These are phyloP conservation scores for Bacterosira constricta DNA, from an alignment of 108 stramenopile species.

Conservation along the genomic window DNA sequence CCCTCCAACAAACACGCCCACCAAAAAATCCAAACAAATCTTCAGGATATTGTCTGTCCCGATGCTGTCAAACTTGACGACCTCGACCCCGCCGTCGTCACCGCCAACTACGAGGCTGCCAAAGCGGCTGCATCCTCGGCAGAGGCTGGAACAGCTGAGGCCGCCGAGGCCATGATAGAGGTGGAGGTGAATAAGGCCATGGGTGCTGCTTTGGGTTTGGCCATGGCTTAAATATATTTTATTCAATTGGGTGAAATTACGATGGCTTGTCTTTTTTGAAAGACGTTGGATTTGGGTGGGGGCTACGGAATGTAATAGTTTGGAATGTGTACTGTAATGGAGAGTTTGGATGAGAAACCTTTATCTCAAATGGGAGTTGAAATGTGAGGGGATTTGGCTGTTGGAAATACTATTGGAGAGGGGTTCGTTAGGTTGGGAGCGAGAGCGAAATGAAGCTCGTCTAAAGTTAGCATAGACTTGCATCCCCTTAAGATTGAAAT, in stretches of 20 bases:
- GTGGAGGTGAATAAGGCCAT: constrained; percentile 95
- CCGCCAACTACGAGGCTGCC: constrained; percentile 77
- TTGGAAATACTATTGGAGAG: neutral
- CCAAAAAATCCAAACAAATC: constrained; percentile 1
- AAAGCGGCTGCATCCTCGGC: constrained; percentile 75
- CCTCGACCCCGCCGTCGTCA: constrained; percentile 83
- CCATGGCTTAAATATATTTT: constrained; percentile 44
- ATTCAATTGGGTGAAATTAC: too few species aligned
- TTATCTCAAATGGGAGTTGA: neutral
- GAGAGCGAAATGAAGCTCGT: too few species aligned
- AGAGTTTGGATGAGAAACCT: too few species aligned
- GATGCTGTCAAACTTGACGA: constrained; percentile 97
- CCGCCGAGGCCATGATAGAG: constrained; percentile 94
- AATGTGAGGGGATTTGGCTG: neutral
- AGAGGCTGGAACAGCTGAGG: constrained; percentile 79
- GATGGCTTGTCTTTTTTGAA: too few species aligned
- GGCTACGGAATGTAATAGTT: neutral
- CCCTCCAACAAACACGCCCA: neutral
- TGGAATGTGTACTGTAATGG: neutral
- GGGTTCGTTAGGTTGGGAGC: too few species aligned
- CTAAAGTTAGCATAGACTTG: too few species aligned
- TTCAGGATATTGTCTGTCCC: constrained; percentile 92
- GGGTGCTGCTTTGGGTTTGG: constrained; percentile 88
- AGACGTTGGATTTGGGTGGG: neutral
- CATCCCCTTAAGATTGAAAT: too few species aligned